A percentile compares a stretch with the other conserved stretches of the same genome.
phyloP scores from a whole-genome alignment of 2,329 filamentous ascomycete species.

The Thielaviopsis musarum region DNA sequence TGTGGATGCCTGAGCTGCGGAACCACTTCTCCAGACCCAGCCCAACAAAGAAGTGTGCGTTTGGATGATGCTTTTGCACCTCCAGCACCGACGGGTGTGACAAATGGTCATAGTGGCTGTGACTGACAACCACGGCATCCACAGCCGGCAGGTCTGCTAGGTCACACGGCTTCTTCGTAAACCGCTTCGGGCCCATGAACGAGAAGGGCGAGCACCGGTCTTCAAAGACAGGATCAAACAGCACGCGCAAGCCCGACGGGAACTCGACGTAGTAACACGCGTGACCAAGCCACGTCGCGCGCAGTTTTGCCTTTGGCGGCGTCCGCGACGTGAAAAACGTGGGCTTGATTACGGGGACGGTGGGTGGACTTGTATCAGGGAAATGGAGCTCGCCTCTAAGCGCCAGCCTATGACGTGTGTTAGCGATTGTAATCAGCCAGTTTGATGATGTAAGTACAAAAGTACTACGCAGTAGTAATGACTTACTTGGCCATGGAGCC shows the following conservation, averaged over 20 bases:
- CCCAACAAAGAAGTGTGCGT: conserved; percentile 77
- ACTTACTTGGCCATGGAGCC: conserved; percentile 9
- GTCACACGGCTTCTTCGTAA: conserved; percentile 58
- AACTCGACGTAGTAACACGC: conserved; percentile 91
- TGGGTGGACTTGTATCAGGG: conserved; percentile 48
- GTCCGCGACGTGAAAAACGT: conserved; percentile 46
- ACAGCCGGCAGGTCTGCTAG: conserved; percentile 62
- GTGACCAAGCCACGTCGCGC: conserved; percentile 89
- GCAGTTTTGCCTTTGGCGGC: conserved; percentile 36
- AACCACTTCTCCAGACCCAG: conserved; percentile 79
- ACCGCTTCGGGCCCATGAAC: conserved; percentile 57
- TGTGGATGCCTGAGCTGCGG: conserved; percentile 45
- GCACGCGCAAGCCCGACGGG: conserved; percentile 65
- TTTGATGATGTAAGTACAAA: neutral
- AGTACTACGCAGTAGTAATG: no score
- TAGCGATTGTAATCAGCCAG: neutral
- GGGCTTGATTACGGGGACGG: conserved; percentile 50
- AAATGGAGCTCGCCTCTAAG: conserved; percentile 23
- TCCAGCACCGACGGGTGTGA: conserved; percentile 59
- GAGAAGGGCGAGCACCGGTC: conserved; percentile 66
- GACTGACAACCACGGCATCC: conserved; percentile 66
- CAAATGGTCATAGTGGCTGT: conserved; percentile 88
- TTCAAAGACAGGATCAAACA: conserved; percentile 90
- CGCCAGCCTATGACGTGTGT: conserved; percentile 18
- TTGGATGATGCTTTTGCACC: conserved; percentile 52